phyloP scores from a whole-genome alignment of 139 green algal genomes.

The Chlamydomonas asymmetrica region DNA sequence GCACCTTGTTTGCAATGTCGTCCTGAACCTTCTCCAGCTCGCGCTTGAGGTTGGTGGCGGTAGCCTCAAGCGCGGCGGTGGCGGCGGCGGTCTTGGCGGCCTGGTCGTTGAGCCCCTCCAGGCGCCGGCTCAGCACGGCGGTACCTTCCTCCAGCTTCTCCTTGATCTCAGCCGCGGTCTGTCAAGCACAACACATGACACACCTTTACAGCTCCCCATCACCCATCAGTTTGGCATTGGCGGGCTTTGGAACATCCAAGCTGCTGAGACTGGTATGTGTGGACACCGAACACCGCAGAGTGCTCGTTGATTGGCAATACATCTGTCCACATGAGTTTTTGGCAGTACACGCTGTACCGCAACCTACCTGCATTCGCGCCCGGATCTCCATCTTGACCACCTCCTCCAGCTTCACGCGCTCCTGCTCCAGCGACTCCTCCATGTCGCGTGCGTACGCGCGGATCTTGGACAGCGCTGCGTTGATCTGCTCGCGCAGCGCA shows the following conservation, averaged over 20 bases:
- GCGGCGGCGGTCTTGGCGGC: background rate
- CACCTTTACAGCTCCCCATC: background rate
- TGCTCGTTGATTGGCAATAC: background rate
- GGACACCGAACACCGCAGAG: background rate
- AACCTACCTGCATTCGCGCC: constrained; percentile 18
- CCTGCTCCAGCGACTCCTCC: constrained; percentile 26
- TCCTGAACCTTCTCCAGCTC: too few relatives aligned
- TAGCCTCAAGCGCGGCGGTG: background rate
- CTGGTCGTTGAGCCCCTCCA: background rate
- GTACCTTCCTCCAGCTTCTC: constrained; percentile 5
- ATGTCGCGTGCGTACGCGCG: constrained; percentile 37
- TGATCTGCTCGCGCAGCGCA: constrained; percentile 45
- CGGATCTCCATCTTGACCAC: constrained; percentile 58
- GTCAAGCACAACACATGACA: too few relatives aligned
- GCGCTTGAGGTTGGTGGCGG: too few relatives aligned
- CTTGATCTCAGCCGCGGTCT: background rate
- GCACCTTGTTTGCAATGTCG: too few relatives aligned
- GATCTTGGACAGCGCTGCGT: constrained; percentile 44
- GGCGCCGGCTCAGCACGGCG: background rate
- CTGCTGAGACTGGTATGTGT: background rate
- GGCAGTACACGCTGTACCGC: background rate
- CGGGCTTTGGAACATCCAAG: background rate
- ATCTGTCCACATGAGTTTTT: background rate
- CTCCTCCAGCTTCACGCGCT: constrained; percentile 46
- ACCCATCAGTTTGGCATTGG: background rate